Percentiles rank a stretch among this genome's conserved stretches.
Conservation (phyloP, 2,329 filamentous ascomycete species). For the Daldinia sp. region DNA sequence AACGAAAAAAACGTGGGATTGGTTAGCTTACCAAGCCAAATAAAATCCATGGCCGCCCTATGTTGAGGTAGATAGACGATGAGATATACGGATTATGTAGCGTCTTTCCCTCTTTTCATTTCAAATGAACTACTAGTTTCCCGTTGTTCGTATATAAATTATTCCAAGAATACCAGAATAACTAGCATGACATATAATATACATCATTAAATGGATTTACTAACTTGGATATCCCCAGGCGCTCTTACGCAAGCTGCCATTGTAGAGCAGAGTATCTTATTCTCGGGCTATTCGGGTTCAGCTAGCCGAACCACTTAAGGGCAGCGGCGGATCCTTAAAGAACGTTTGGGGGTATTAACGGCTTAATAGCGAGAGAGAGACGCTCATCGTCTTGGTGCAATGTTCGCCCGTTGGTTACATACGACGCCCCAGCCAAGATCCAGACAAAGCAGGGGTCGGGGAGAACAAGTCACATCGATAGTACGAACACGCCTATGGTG, state of each 20-base stretch:
- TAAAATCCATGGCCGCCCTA: slow-evolving; percentile 21
- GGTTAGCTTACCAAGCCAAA: slow-evolving; percentile 26
- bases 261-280: slow-evolving; percentile 3
- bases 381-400: slow-evolving; percentile 25
- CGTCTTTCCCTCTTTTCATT: neutral
- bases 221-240: neutral
- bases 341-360: slow-evolving; percentile 37
- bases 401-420: slow-evolving; percentile 23
- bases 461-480: neutral
- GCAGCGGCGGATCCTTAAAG: slow-evolving; percentile 25
- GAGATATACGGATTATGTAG: too few species aligned
- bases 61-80: neutral
- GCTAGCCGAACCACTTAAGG: slow-evolving; percentile 31
- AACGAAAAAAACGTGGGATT: slow-evolving; percentile 22
- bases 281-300: slow-evolving; percentile 23
- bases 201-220: neutral
- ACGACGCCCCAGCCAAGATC: slow-evolving; percentile 23
- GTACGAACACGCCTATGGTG: slow-evolving; percentile 6
- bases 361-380: slow-evolving; percentile 35
- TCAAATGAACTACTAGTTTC: neutral
- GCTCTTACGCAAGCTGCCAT: slow-evolving; percentile 1
- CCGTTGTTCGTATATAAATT: too few species aligned
- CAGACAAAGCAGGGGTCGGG: slow-evolving; percentile 19
- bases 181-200: neutral
- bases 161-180: too few species aligned